These are phyloP conservation scores for Hemileccinum rubropunctum DNA, from an alignment of 768 basidiomycete genomes.

Conservation along the genomic window DNA sequence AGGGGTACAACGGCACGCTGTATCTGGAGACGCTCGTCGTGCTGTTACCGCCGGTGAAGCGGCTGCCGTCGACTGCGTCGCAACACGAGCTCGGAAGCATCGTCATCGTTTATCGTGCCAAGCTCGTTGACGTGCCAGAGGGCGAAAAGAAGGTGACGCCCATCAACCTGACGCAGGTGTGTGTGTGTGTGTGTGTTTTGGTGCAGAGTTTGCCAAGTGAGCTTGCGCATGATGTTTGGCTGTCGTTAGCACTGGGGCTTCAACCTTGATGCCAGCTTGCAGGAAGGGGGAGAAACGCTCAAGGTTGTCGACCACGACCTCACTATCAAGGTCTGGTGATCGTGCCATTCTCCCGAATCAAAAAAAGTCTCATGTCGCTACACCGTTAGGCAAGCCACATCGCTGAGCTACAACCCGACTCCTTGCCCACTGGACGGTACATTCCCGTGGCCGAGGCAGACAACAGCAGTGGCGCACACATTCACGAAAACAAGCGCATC, in stretches of 20 bases:
- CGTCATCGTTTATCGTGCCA: conserved; percentile 66
- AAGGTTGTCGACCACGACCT: conserved; percentile 51
- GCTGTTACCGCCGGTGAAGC: conserved; percentile 39
- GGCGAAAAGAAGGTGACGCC: conserved; percentile 54
- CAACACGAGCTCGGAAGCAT: conserved; percentile 62
- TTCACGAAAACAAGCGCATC: conserved; percentile 49
- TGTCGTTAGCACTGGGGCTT: conserved; percentile 72
- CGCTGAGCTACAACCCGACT: conserved; percentile 48
- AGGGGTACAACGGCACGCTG: conserved; percentile 66
- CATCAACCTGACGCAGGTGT: conserved; percentile 72
- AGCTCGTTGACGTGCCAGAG: conserved; percentile 45
- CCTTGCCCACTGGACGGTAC: conserved; percentile 53
- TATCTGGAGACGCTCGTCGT: conserved; percentile 56
- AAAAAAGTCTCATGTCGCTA: not conserved
- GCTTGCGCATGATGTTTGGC: not conserved
- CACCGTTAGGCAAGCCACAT: conserved; percentile 48
- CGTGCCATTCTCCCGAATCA: not conserved
- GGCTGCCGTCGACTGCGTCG: conserved; percentile 23
- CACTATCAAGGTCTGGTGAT: conserved; percentile 33
- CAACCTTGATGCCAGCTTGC: conserved; percentile 70
- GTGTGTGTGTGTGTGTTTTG: conserved; percentile 7
- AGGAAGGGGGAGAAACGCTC: conserved; percentile 39
- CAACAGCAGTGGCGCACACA: conserved; percentile 36
- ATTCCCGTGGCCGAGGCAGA: conserved; percentile 44
- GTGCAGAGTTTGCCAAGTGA: not conserved